Evolutionary conservation across 768 basidiomycete species (phyloP).

Genomic region (Suillus spraguei): DNA sequence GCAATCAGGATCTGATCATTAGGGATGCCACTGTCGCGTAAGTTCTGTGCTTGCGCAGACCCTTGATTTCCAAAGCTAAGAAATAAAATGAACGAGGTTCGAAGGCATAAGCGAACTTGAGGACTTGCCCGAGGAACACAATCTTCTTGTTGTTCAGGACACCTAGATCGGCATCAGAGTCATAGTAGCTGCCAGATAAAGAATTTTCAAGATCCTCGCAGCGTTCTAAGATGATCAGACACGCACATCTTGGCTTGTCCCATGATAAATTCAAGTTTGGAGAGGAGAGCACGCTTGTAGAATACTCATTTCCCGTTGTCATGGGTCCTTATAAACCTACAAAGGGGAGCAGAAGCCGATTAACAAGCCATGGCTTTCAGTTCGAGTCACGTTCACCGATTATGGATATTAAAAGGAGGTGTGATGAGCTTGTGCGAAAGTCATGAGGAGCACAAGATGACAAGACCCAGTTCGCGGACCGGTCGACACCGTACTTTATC

Average conservation of each 20-base stretch:
- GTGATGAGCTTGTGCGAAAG: conserved; percentile 16
- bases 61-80: conserved; percentile 66
- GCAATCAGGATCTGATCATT: conserved; percentile 64
- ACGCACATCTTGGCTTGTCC: conserved; percentile 59
- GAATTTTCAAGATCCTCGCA: neutral
- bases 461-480: conserved; percentile 9
- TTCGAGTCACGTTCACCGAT: conserved; percentile 17
- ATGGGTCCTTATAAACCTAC: conserved; percentile 12
- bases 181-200: conserved; percentile 45
- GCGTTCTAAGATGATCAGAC: neutral
- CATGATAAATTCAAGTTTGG: conserved; percentile 15
- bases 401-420: conserved; percentile 10
- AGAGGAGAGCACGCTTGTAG: conserved; percentile 1
- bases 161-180: conserved; percentile 57
- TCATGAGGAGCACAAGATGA: conserved; percentile 21
- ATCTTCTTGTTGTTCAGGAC: conserved; percentile 51
- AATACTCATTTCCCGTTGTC: neutral
- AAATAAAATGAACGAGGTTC: neutral
- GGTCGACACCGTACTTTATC: conserved; percentile 4
- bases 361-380: neutral
- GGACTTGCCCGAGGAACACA: conserved; percentile 58
- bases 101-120: neutral
- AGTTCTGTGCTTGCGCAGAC: conserved; percentile 65
- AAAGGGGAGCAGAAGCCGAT: conserved; percentile 12
- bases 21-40: conserved; percentile 62